Evolutionary conservation across 2,329 filamentous ascomycete species (phyloP).

Genomic region (Sporothrix phasma): DNA sequence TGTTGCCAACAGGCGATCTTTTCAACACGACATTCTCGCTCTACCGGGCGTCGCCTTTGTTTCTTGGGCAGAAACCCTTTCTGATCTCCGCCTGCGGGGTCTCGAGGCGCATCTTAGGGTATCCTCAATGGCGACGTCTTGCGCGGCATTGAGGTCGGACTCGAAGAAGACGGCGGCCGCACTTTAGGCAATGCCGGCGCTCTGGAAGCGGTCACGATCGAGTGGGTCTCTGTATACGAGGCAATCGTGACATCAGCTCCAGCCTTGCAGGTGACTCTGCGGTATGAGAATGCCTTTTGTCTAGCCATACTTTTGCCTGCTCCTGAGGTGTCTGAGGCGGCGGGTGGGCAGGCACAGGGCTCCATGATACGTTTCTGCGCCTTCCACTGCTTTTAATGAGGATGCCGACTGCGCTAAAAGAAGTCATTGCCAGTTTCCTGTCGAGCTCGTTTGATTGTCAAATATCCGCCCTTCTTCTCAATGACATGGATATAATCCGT

Average conservation of each 20-base stretch:
- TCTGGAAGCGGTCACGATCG: conserved; percentile 38
- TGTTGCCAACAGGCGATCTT: conserved; percentile 27
- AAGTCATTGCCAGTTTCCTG: conserved; percentile 41
- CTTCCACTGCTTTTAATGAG: conserved; percentile 45
- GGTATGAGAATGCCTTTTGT: conserved; percentile 44
- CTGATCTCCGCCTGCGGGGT: conserved; percentile 29
- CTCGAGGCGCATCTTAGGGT: conserved; percentile 42
- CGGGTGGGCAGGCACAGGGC: background rate
- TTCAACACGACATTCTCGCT: conserved; percentile 51
- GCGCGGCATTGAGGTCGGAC: conserved; percentile 47
- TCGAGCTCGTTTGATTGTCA: conserved; percentile 47
- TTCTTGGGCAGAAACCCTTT: conserved; percentile 35
- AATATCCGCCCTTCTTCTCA: conserved; percentile 39
- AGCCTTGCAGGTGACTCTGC: conserved; percentile 37
- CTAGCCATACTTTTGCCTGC: conserved; percentile 41
- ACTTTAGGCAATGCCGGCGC: conserved; percentile 32
- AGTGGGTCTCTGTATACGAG: conserved; percentile 32
- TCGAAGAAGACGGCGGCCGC: conserved; percentile 29
- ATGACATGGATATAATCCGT: conserved; percentile 39
- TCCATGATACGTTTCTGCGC: conserved; percentile 30
- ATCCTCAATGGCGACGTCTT: conserved; percentile 48
- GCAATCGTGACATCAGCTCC: conserved; percentile 21
- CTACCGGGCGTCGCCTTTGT: conserved; percentile 45
- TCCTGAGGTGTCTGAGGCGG: conserved; percentile 11
- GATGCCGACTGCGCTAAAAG: conserved; percentile 44